Conservation (phyloP, 2,329 filamentous ascomycete genomes). For the Calcarisporium arbuscula region DNA sequence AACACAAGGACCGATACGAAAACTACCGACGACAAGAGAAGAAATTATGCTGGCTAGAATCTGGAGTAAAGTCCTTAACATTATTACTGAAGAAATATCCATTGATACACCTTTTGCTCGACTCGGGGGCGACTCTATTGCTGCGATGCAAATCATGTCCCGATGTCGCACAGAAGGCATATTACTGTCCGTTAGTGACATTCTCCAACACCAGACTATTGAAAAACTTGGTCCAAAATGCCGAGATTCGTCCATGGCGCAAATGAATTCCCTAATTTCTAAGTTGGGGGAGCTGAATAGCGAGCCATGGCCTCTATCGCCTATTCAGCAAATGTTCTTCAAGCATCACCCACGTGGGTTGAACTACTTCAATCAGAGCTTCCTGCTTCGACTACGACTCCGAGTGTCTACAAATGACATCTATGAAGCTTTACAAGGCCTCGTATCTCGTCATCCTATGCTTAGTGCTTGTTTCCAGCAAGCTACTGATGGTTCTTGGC, state of each 20-base stretch:
- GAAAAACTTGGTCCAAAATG: too few species aligned
- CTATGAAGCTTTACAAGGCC: background rate
- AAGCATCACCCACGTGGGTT: background rate
- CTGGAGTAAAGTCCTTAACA: background rate
- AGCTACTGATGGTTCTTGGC: constrained; percentile 9
- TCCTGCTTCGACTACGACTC: background rate
- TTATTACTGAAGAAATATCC: too few species aligned
- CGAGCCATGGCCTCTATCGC: background rate
- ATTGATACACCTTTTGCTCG: too few species aligned
- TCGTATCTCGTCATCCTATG: constrained; percentile 18
- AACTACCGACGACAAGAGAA: too few species aligned
- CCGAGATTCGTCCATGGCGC: too few species aligned
- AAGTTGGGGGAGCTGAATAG: background rate
- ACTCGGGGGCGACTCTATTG: too few species aligned
- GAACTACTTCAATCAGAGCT: background rate
- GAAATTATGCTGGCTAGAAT: too few species aligned
- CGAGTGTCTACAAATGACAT: background rate
- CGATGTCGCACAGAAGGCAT: background rate
- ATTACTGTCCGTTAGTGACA: background rate
- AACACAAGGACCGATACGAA: too few species aligned
- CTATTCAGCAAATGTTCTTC: background rate
- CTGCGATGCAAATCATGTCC: background rate
- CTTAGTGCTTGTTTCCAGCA: constrained; percentile 25
- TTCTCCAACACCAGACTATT: background rate
- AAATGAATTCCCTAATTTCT: too few species aligned